Percentiles rank a stretch among this genome's conserved stretches.
Evolutionary conservation across 176 grass and related monocot species (phyloP).

Genomic region (bread wheat (Triticum aestivum)): IWGSC_CS_RefSeq_v2.1 NC_057807.1:666542572-666543071

Average conservation of each 20-base stretch:
- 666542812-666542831: background rate
- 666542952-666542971: constrained; percentile 98
- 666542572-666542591: background rate
- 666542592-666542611: constrained; percentile 36
- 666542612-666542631: constrained; percentile 98
- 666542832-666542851: background rate
- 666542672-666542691: constrained; percentile 96
- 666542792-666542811: background rate
- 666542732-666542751: constrained; percentile 99
- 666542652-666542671: constrained; percentile 94
- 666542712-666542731: constrained; percentile 94
- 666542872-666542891: constrained; percentile 88
- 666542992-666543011: constrained; percentile 93
- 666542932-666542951: constrained; percentile 95
- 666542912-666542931: constrained; percentile 98
- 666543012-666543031: constrained; percentile 91
- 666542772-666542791: constrained; percentile 33
- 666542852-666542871: constrained; percentile 51
- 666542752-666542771: constrained; percentile 93
- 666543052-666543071: constrained; percentile 96
- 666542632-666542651: constrained; percentile 97
- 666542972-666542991: constrained; percentile 95
- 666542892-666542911: constrained; percentile 98
- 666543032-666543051: constrained; percentile 99
- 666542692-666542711: constrained; percentile 98